Conservation (phyloP, 371 early-diverging fungal genomes). For the Fennellomyces sp. region DNA sequence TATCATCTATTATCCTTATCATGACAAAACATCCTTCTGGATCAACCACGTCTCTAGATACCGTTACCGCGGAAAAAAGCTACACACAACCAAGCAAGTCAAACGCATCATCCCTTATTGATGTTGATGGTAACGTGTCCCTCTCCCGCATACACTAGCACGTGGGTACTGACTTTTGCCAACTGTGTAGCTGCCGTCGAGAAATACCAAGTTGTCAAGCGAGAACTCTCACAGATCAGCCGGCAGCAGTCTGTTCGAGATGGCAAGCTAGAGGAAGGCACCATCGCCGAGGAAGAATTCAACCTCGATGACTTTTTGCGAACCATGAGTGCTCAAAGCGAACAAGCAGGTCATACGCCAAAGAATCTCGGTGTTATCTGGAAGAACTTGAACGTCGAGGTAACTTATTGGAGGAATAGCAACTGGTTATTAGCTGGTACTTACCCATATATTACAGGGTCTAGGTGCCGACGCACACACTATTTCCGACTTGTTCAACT, state of each 20-base stretch:
- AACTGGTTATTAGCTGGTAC: background rate
- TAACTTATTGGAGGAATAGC: too few relatives aligned
- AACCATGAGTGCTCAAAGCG: background rate
- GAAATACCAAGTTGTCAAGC: conserved; percentile 19
- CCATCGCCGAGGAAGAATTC: conserved; percentile 21
- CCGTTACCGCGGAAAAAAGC: too few relatives aligned
- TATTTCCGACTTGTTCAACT: conserved; percentile 15
- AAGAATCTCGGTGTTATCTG: conserved; percentile 38
- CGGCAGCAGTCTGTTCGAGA: conserved; percentile 10
- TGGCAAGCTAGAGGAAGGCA: conserved; percentile 23
- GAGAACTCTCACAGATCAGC: conserved; percentile 21
- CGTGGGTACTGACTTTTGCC: background rate
- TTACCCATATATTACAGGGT: background rate
- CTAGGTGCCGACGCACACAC: conserved; percentile 24
- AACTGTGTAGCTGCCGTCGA: conserved; percentile 12
- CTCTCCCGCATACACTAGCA: too few relatives aligned
- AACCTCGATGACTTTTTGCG: conserved; percentile 24
- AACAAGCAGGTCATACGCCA: conserved; percentile 25
- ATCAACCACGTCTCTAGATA: too few relatives aligned
- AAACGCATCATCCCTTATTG: too few relatives aligned
- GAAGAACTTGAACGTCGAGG: conserved; percentile 38
- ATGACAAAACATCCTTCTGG: too few relatives aligned
- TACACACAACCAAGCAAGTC: too few relatives aligned
- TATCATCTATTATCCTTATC: too few relatives aligned
- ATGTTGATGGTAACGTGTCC: too few relatives aligned